Conservation (phyloP, 345 rosid genomes). For the Erysimum cheiranthoides region DNA sequence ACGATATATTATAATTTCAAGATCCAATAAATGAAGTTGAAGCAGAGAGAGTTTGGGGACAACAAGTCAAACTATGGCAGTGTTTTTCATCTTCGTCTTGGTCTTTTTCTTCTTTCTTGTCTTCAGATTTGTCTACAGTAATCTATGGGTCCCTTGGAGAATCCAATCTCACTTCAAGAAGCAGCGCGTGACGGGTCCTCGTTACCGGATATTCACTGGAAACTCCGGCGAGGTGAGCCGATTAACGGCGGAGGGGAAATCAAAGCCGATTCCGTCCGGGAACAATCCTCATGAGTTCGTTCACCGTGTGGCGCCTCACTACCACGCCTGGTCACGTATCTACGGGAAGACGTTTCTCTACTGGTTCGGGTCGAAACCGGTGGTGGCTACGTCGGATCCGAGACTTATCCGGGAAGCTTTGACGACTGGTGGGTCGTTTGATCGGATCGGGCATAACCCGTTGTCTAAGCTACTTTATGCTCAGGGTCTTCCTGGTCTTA, state of each 20-base stretch:
- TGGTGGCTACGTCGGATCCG: constrained; percentile 67
- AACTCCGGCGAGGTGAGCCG: constrained; percentile 62
- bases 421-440: constrained; percentile 53
- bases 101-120: constrained; percentile 36
- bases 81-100: constrained; percentile 32
- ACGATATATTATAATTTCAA: constrained; percentile 24
- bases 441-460: constrained; percentile 54
- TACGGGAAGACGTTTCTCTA: constrained; percentile 70
- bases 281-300: constrained; percentile 52
- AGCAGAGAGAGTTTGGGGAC: not conserved
- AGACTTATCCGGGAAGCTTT: constrained; percentile 63
- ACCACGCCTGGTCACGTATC: constrained; percentile 58
- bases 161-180: constrained; percentile 62
- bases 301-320: constrained; percentile 60
- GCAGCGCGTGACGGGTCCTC: constrained; percentile 65
- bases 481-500: constrained; percentile 71
- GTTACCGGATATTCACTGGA: constrained; percentile 63
- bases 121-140: constrained; percentile 47
- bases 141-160: constrained; percentile 62
- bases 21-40: constrained; percentile 18
- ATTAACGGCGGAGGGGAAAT: constrained; percentile 49
- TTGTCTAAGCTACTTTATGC: constrained; percentile 64
- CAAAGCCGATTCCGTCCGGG: constrained; percentile 48
- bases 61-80: constrained; percentile 10
- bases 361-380: constrained; percentile 81